phyloP scores from a whole-genome alignment of 2,329 filamentous ascomycete species.

The Fusarium sp. region DNA sequence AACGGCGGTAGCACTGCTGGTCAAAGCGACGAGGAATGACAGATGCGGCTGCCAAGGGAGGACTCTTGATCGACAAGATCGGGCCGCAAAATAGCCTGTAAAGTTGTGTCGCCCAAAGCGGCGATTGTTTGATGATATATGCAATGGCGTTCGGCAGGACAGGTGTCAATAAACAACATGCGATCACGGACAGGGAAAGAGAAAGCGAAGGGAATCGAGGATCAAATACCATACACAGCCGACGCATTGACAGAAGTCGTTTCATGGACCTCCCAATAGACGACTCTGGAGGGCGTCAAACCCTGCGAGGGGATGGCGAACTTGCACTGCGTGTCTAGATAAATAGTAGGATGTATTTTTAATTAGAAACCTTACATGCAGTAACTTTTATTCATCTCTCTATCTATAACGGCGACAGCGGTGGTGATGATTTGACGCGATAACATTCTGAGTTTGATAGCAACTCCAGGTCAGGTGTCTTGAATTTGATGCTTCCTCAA shows the following conservation, averaged over 20 bases:
- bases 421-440: neutral
- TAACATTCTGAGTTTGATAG: neutral
- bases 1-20: conserved; percentile 53
- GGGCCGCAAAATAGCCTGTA: conserved; percentile 18
- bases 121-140: conserved; percentile 47
- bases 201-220: conserved; percentile 33
- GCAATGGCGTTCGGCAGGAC: conserved; percentile 45
- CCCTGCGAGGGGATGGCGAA: conserved; percentile 33
- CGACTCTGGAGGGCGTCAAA: conserved; percentile 24
- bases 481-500: conserved; percentile 3
- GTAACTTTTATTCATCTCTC: neutral
- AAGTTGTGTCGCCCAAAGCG: conserved; percentile 25
- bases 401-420: neutral
- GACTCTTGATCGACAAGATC: neutral
- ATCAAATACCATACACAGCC: conserved; percentile 45
- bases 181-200: conserved; percentile 41
- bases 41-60: conserved; percentile 2
- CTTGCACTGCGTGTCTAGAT: conserved; percentile 44
- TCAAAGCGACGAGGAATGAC: conserved; percentile 66
- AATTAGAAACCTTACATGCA: conserved; percentile 53
- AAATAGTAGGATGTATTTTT: conserved; percentile 54
- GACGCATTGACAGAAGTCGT: conserved; percentile 30
- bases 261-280: conserved; percentile 15
- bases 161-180: conserved; percentile 41
- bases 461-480: conserved; percentile 20